These are phyloP conservation scores for Neurospora sp. DNA, from an alignment of 495 filamentous ascomycete genomes.

Conservation along the genomic window DNA sequence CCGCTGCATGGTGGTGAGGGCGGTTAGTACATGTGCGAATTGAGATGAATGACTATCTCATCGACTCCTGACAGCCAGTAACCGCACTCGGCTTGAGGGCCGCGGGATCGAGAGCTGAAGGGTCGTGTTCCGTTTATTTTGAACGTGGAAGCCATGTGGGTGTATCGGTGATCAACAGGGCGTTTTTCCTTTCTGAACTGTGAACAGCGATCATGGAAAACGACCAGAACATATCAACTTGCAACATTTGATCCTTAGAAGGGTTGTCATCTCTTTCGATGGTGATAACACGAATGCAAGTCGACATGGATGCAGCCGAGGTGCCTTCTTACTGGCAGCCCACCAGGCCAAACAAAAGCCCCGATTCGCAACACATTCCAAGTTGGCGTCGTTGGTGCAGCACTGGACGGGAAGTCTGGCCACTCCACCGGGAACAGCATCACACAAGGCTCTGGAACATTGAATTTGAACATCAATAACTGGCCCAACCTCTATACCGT, in stretches of 20 bases:
- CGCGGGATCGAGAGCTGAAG: not conserved
- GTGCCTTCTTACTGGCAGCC: not conserved
- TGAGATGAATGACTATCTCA: not conserved
- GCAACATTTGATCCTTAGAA: not conserved
- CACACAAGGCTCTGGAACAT: not conserved
- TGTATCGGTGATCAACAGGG: not conserved
- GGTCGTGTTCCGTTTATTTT: not conserved
- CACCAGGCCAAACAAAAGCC: not conserved
- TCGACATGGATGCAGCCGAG: not conserved
- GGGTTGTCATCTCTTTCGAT: not conserved
- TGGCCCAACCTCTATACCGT: not conserved
- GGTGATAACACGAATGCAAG: not conserved
- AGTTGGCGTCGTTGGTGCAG: not conserved
- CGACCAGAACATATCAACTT: not conserved
- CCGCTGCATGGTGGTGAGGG: not conserved
- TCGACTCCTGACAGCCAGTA: not conserved
- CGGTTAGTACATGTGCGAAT: not conserved
- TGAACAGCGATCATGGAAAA: not conserved
- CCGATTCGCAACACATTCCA: not conserved
- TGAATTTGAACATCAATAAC: not conserved
- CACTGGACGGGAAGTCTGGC: not conserved
- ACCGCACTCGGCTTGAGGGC: not conserved
- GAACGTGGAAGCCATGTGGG: not conserved
- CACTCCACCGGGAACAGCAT: not conserved
- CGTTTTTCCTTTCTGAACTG: not conserved